Evolutionary conservation across 2,329 filamentous ascomycete genomes (phyloP).

Genomic region (Alternaria brassicae): DNA sequence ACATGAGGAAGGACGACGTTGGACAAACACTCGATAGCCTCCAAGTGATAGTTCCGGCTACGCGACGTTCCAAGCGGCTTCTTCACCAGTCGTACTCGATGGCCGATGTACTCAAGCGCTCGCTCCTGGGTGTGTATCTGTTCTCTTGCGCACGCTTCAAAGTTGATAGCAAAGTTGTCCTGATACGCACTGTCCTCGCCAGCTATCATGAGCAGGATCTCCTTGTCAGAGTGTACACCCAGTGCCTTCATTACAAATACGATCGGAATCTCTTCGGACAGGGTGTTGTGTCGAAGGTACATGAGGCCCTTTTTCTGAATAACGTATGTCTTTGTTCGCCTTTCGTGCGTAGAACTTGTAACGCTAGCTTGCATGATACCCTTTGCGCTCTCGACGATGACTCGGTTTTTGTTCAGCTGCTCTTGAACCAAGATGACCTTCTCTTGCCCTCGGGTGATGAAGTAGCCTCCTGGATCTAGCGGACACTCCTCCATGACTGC

Average conservation of each 20-base stretch:
- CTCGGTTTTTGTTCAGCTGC: slow-evolving; percentile 97
- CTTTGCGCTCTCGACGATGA: slow-evolving; percentile 97
- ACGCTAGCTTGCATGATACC: slow-evolving; percentile 94
- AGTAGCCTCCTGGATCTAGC: slow-evolving; percentile 95
- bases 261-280: slow-evolving; percentile 93
- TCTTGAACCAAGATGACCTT: slow-evolving; percentile 99
- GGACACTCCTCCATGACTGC: slow-evolving; percentile 93
- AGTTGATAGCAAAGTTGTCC: slow-evolving; percentile 93
- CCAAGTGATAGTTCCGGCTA: slow-evolving; percentile 79
- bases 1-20: slow-evolving; percentile 96
- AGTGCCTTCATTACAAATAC: slow-evolving; percentile 92
- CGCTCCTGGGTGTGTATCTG: slow-evolving; percentile 93
- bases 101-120: slow-evolving; percentile 89
- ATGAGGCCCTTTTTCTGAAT: slow-evolving; percentile 92
- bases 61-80: slow-evolving; percentile 63
- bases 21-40: slow-evolving; percentile 89
- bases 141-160: slow-evolving; percentile 86
- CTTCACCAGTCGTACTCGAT: slow-evolving; percentile 77
- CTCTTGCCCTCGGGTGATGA: slow-evolving; percentile 96
- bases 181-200: slow-evolving; percentile 89
- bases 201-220: slow-evolving; percentile 90
- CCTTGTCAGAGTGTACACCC: slow-evolving; percentile 91
- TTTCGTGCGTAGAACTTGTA: slow-evolving; percentile 89
- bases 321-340: slow-evolving; percentile 98
- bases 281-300: slow-evolving; percentile 87